Base-by-base conservation (phyloP, 202 grass and related monocot genomes). In the Tripidium arundinaceum region DNA sequence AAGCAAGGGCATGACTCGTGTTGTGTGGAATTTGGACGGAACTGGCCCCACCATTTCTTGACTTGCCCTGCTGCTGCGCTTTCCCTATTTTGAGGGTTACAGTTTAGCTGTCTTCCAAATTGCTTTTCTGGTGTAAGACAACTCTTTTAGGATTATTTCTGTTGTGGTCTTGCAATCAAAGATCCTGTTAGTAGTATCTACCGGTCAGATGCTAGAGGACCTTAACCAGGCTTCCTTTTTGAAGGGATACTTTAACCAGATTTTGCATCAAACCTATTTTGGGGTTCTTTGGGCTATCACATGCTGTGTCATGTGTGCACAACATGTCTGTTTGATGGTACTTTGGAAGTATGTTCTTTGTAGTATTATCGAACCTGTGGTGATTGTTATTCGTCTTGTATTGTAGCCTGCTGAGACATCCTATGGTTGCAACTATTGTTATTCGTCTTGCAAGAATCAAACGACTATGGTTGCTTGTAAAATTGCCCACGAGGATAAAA, bases 1-100 rank as follows among this genome's bases (percentile, higher is more conserved):
- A 89, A 86, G 89, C 83, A 87, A 91, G 40, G 85, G 16, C 61
- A 18, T 36, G 71, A 54, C 40, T 58, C 9, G 25, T 79, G 33
- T 45, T 6, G 25, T 59, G 21, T 67, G 68, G 46, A 47, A 59
- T 80, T 55, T 70, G 75, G 29, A 38, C 14, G 1, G 73, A 41
- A 61, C 69, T 63, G 21, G 61, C 7, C 55, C 1, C 0, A 1
- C 5, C 25, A 11, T 84, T 19, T 8, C 46, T 64, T 34, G 42
- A 73, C n/a, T 22, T 76, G 63, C 36, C 69, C 52, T 77, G 65
- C 8, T 54, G 49, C 19, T 54, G 49, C 28, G 47, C 61, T 77
- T 84, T 57, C 70, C 76, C 79, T 65, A 33, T 64, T 88, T 74
- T 43, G 16, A 18, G 22, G 22, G 36, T 12, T 36, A 59, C 31